Base-by-base conservation (phyloP, 2,329 filamentous ascomycete genomes). In the Monosporascus sp. region DNA sequence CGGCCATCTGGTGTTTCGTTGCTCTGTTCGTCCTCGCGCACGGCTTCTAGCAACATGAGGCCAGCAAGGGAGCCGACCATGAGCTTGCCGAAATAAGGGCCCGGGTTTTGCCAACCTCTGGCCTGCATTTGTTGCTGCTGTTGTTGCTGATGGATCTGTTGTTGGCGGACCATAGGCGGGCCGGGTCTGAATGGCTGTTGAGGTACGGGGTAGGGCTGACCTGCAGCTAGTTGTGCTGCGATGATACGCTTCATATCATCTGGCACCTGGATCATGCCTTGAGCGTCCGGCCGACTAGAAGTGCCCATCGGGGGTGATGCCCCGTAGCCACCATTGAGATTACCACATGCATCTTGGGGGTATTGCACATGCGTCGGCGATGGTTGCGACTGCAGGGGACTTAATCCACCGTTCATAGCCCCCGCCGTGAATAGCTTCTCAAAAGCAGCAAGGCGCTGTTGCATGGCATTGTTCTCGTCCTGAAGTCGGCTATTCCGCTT, bases 21-120 rank as follows among this genome's bases (percentile, higher is more conserved):
- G 62, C 83, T 81, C 66, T 83, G 71, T 70, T 90, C 82, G 60
- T 85, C 74, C 66, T 88, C 81, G 37, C 79, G 78, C 51, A 92
- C 77, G 1, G 90, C 90, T 71, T 97, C 91, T 60, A 96, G 73
- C 36, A 97, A 80, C 92, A 97, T 96, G 18, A 97, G 76, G 15
- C 90, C 91, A 24, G 92, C 93, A 54, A 97, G 80, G 18, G 92
- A 93, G 42, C 93, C 93, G 5, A 97, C 85, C 89, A 97, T 94
- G 59, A 97, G 79, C 72, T 95, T 96, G 49, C 82, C 82, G 53
- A 82, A 79, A 56, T 84, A 85, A 1, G 79, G 80, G 14, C 70
- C 74, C 6, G 74, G 70, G 54, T 75, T 77, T 49, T 74, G 75
- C 81, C 82, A 86, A 37, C 77, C 72, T 51, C 72, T 73, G 54